A percentile compares a stretch with the other conserved stretches of the same genome.
Conservation (phyloP, 768 basidiomycete genomes). For the Collybiopsis confluens region DNA sequence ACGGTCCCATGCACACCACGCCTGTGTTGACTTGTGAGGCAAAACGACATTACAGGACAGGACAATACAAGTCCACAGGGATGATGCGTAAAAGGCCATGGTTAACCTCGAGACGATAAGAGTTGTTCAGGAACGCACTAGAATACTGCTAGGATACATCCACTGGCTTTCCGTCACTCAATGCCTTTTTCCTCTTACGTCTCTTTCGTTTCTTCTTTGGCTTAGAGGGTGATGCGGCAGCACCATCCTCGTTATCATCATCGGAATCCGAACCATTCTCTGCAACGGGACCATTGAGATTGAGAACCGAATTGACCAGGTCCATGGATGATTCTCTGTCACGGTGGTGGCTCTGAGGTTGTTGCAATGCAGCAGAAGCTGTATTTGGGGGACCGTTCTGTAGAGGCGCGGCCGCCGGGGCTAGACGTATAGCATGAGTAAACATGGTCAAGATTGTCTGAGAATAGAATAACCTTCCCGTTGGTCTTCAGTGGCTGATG, state of each 20-base stretch:
- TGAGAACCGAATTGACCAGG: neutral
- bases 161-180: neutral
- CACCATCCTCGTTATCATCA: neutral
- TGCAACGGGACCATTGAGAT: conserved; percentile 6
- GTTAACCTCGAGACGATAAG: no score
- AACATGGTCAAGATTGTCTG: neutral
- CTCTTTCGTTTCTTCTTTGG: conserved; percentile 8
- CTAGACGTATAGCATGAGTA: neutral
- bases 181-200: conserved; percentile 5
- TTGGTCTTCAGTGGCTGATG: neutral
- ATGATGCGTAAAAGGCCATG: no score
- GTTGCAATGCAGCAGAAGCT: neutral
- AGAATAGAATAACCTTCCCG: no score
- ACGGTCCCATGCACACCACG: no score
- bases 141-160: neutral
- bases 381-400: neutral
- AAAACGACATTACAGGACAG: no score
- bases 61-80: no score
- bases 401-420: no score
- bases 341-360: neutral
- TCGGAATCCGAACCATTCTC: neutral
- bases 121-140: no score
- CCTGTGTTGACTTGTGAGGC: no score
- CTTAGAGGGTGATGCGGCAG: neutral
- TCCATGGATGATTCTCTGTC: neutral